These are phyloP conservation scores for Fusarium falciforme DNA, from an alignment of 2,329 filamentous ascomycete species.

Conservation along the genomic window DNA sequence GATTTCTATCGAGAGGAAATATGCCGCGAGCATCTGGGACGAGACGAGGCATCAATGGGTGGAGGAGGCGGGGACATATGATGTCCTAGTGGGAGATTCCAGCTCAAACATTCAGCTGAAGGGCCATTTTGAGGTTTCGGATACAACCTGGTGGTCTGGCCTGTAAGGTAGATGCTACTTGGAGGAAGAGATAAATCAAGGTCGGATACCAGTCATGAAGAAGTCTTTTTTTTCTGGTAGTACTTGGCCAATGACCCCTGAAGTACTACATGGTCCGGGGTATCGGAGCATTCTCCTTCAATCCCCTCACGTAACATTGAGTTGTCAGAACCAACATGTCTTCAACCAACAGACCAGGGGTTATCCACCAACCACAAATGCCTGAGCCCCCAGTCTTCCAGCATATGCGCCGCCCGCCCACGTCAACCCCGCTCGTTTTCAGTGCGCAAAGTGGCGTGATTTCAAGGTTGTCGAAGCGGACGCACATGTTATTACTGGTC, in stretches of 20 bases:
- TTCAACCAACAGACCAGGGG: background rate
- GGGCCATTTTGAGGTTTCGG: slow-evolving; percentile 65
- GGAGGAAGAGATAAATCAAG: background rate
- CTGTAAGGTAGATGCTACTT: slow-evolving; percentile 45
- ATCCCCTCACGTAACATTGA: background rate
- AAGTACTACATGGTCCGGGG: background rate
- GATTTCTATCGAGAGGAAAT: slow-evolving; percentile 70
- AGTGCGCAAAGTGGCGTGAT: background rate
- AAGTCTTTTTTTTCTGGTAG: background rate
- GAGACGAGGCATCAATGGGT: slow-evolving; percentile 74
- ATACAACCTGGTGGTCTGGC: slow-evolving; percentile 76
- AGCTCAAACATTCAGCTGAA: slow-evolving; percentile 62
- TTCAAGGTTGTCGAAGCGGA: background rate
- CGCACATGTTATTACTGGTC: background rate
- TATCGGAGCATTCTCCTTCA: background rate
- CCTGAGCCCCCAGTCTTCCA: background rate
- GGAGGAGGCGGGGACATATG: slow-evolving; percentile 73
- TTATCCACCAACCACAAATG: background rate
- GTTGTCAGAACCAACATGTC: background rate
- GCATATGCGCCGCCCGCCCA: background rate
- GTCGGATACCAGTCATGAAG: too few relatives aligned
- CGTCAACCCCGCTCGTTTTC: background rate
- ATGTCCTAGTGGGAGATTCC: slow-evolving; percentile 69
- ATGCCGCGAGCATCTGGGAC: slow-evolving; percentile 76
- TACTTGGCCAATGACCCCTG: background rate